A percentile compares a stretch with the other conserved stretches of the same genome.
These are phyloP conservation scores for Medicago ruthenica DNA, from an alignment of 306 rosid species.

Conservation along the genomic window DNA sequence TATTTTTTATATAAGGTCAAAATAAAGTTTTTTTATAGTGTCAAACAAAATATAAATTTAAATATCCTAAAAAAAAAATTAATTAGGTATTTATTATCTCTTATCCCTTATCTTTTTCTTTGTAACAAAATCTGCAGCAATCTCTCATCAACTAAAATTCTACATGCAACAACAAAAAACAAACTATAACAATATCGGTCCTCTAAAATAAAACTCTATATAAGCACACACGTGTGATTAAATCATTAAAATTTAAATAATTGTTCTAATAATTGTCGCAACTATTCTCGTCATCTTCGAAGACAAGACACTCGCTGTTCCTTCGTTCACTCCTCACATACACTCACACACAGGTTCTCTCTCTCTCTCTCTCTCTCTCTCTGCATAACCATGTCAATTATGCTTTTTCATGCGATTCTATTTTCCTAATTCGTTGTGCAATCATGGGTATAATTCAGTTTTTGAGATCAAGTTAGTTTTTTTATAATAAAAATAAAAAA, in stretches of 20 bases:
- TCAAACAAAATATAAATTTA: no score
- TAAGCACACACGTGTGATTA: no score
- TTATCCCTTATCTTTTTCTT: neutral
- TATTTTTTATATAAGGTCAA: no score
- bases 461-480: slow-evolving; percentile 18
- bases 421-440: neutral
- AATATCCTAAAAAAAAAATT: no score
- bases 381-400: no score
- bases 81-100: no score
- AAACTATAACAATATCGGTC: no score
- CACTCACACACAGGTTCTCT: neutral
- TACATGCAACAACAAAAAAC: no score
- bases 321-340: neutral
- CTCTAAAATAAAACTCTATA: neutral
- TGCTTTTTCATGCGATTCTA: neutral
- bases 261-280: neutral
- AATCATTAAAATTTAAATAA: no score
- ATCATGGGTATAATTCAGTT: slow-evolving; percentile 20
- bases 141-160: neutral
- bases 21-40: no score
- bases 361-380: neutral
- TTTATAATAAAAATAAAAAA: neutral
- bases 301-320: neutral
- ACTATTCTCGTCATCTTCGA: neutral
- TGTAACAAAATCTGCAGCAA: neutral